phyloP scores from a whole-genome alignment of 148 eudicot genomes.

The Hydrangea macrophylla region DNA sequence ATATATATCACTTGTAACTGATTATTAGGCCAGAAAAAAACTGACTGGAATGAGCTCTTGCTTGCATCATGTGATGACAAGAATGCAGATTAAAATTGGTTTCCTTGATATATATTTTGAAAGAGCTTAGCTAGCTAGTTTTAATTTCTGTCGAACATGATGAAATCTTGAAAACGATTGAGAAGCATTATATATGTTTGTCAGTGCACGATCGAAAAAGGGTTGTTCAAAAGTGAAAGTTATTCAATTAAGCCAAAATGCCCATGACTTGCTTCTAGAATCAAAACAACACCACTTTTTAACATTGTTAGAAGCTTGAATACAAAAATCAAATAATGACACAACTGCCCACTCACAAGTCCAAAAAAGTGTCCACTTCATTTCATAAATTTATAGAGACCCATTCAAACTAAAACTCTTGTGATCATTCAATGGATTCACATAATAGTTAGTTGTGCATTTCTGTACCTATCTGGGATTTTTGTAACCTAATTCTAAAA shows the following conservation, averaged over 20 bases:
- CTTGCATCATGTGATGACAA: too few relatives aligned
- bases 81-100: not conserved
- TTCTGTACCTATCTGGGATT: not conserved
- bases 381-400: not conserved
- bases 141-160: not conserved
- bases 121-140: too few relatives aligned
- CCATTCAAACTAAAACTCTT: conserved; percentile 1
- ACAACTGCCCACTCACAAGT: not conserved
- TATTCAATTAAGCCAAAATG: not conserved
- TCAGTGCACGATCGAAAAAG: not conserved
- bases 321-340: not conserved
- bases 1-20: too few relatives aligned
- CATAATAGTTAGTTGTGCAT: not conserved
- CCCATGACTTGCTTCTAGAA: not conserved
- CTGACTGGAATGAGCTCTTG: too few relatives aligned
- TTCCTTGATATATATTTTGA: not conserved
- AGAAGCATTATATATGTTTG: not conserved
- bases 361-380: not conserved
- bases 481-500: too few relatives aligned
- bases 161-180: not conserved
- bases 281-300: not conserved
- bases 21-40: too few relatives aligned
- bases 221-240: not conserved
- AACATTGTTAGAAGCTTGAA: not conserved
- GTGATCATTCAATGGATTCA: not conserved